Evolutionary conservation across 495 filamentous ascomycete species (phyloP), one percentile per base, ranked within the genome.

Genomic region (Penicillium psychrofluorescens): DNA sequence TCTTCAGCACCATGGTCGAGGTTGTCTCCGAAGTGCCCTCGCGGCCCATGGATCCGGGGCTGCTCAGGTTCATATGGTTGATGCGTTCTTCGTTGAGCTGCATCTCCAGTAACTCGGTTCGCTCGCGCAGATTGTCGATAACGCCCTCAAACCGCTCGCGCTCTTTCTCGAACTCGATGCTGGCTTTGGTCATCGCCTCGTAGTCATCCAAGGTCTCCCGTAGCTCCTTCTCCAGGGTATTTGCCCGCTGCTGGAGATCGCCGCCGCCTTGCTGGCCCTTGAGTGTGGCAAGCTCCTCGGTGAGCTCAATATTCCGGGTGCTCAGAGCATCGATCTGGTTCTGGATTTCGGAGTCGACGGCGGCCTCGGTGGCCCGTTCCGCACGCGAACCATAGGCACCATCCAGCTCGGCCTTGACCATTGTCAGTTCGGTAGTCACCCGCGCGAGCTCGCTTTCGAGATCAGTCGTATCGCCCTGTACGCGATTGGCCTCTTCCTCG

Each of bases 391-490:
- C 92, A 57, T 95, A 95, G 13, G 92, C 91, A 41, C 88, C 87
- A 56, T 98, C 92, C 30, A 97, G 83, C 68, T 98, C 92, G 6
- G 92, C 92, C 61, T 86, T 88, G 44, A 86, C 86, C 65, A 98
- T 80, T 37, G 90, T 90, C 45, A 95, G 71, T 57, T 97, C 92
- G 32, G 90, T 97, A 44, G 89, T 88, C 38, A 94, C 71, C 43
- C 88, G 81, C 37, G 90, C 85, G 45, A 95, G 74, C 62, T 92
- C 87, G 50, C 79, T 76, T 57, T 94, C 90, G 40, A 94, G 72
- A 28, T 77, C 71, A 10, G 83, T 75, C 59, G 92, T 71, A 54
- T 95, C 88, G 9, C 71, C 65, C 39, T 68, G 68, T 34, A 69
- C 46, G 80, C 82, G 71, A 61, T 75, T 48, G 41, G 63, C 52